Base-by-base conservation (phyloP, 2,329 filamentous ascomycete genomes). In the Ophiosphaerella korrae region DNA sequence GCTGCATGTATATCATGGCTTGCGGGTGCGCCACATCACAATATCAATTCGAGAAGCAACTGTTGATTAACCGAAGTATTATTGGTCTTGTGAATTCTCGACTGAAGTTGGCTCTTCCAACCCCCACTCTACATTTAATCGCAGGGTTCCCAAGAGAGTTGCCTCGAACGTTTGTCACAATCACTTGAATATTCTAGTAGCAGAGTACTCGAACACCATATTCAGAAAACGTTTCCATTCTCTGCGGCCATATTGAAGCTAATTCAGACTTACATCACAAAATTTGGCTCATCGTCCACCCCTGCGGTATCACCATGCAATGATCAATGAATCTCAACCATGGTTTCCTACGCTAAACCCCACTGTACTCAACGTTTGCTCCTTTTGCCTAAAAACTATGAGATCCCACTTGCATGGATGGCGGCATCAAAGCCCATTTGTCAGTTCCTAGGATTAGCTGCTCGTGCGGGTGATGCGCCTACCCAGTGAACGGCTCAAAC, bases 291-390 rank as follows among this genome's bases (percentile, higher is more conserved):
- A 33, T 40, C 21, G 58, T 51, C 58, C 58, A 55, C 36, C 16
- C 59, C 57, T 57, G 52, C 57, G 59, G 61, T 61, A 24, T 26
- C 34, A 59, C 58, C 14, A 41, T 48, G 46, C 41, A 52, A 38
- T 24, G 46, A 47, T 43, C 57, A 54, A 55, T 50, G 57, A 58
- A 43, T 36, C 48, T 40, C 33, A 38, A 31, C 37, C 33, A 18
- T 13, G 14, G 36, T 8, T 9, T 13, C 36, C 16, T 13, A 16
- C 23, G 21, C 7, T 14, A 18, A 7, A 18, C 36, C 7, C 26
- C 26, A 29, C 11, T 2, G 5, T 6, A 24, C 33, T 11, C 33
- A 38, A 16, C 11, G 38, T 32, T 41, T 29, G 38, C 38, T 7
- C 26, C 2, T 11, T 41, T 31, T 26, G n/a, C 12, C 42, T 36